Evolutionary conservation across 2,329 filamentous ascomycete genomes (phyloP), one percentile per base, ranked within the genome.

Genomic region (Didymella arachidicola): DNA sequence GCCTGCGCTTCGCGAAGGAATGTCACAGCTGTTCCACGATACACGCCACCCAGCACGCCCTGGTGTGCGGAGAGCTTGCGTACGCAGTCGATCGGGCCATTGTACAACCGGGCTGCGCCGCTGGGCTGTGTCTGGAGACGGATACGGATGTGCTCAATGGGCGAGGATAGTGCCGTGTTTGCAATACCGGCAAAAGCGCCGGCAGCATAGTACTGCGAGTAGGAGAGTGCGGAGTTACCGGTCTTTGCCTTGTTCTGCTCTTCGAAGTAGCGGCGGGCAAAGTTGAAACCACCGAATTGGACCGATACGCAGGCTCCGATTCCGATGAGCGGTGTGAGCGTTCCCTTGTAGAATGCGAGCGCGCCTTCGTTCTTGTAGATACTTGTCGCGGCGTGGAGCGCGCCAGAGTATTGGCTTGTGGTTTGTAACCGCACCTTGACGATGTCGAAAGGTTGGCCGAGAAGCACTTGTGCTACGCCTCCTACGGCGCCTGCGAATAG

Each of bases 401-500:
- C 95, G 65, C 87, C 89, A 52, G 86, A 84, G 83, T 97, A 96
- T 68, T 91, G 86, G 22, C 85, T 88, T 53, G 90, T 90, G 16
- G 95, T 99, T 79, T 99, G 95, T 47, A 99, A 85, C 55, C 95
- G 91, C 71, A 99, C 95, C 82, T 99, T 99, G 82, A 99, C 89
- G 65, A 67, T 69, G 36, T 70, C 87, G 69, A 89, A 89, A 14
- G 87, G 87, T 77, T 89, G 87, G 64, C 86, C 94, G 66, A 98
- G 85, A 62, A 99, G 81, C 42, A 99, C 95, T 79, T 99, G 95
- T 18, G 95, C 94, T 69, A 98, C 84, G 69, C 95, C 95, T 63
- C 95, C 95, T 7, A 89, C 90, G 59, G 95, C 95, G 36, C 95
- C 95, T 11, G 95, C 87, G 74, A 94, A 90, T 59, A 99, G 82